phyloP scores from a whole-genome alignment of 2,329 filamentous ascomycete genomes.

The Calonectria leucothoes region DNA sequence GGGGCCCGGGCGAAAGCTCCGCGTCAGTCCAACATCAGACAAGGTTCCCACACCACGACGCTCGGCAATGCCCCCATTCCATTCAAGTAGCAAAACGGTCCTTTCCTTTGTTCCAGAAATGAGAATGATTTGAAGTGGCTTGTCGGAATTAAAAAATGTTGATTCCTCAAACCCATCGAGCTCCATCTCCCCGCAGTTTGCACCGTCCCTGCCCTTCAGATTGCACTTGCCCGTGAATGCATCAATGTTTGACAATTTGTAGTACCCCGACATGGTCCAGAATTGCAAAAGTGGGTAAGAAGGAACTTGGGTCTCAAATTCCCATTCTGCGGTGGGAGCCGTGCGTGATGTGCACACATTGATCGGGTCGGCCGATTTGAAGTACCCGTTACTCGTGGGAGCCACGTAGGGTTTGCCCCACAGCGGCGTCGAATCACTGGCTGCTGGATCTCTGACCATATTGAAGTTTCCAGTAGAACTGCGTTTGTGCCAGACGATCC shows the following conservation, averaged over 20 bases:
- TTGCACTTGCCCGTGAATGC: not conserved
- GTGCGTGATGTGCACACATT: not conserved
- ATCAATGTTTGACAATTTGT: not conserved
- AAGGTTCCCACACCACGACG: conserved; percentile 16
- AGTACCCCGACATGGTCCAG: conserved; percentile 25
- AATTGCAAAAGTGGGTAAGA: conserved; percentile 25
- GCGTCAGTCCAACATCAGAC: not conserved
- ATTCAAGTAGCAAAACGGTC: conserved; percentile 15
- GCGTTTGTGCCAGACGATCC: conserved; percentile 30
- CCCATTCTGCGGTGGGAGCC: not conserved
- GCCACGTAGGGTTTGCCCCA: not conserved
- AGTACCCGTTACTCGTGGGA: not conserved
- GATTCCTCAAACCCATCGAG: conserved; percentile 25
- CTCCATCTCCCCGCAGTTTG: not conserved
- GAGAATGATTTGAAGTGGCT: conserved; percentile 10
- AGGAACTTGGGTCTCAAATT: not conserved
- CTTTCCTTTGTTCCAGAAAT: not conserved
- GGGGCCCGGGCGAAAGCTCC: not conserved
- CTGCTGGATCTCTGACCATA: conserved; percentile 16
- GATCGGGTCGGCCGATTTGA: not conserved
- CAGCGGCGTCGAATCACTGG: not conserved
- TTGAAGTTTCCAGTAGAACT: not conserved
- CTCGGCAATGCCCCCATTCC: conserved; percentile 21
- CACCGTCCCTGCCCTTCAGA: not conserved
- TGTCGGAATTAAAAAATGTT: not conserved